Evolutionary conservation across 208 protist genomes (phyloP).

Genomic region (Acanthamoeba culbertsoni): DNA sequence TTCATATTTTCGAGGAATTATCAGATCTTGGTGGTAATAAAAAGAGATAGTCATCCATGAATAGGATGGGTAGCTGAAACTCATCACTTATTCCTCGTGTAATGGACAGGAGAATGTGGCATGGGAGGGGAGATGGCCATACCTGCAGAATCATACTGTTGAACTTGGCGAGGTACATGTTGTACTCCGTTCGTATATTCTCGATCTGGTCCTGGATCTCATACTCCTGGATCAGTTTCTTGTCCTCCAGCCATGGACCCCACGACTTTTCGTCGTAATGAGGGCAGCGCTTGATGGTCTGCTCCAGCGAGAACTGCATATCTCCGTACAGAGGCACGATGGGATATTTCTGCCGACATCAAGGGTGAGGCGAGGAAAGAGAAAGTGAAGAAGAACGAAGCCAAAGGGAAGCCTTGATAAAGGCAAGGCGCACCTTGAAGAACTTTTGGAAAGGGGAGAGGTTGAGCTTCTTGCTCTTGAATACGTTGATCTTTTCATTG

Average conservation of each 20-base stretch:
- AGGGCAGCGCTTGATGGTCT: conserved; percentile 70
- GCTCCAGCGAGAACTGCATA: conserved; percentile 78
- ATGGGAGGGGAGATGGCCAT: no score
- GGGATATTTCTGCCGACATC: conserved; percentile 70
- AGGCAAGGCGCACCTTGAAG: conserved; percentile 62
- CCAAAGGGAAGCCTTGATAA: background rate
- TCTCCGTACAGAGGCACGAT: conserved; percentile 83
- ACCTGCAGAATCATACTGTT: conserved; percentile 68
- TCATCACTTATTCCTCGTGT: no score
- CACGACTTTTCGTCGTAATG: conserved; percentile 67
- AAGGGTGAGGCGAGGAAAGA: background rate
- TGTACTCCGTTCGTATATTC: conserved; percentile 9
- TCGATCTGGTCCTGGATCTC: conserved; percentile 63
- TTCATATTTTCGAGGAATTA: no score
- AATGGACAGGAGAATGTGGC: no score
- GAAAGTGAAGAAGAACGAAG: background rate
- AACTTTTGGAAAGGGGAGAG: conserved; percentile 71
- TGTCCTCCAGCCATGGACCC: conserved; percentile 44
- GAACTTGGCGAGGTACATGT: conserved; percentile 71
- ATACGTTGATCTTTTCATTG: conserved; percentile 66
- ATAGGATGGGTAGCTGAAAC: no score
- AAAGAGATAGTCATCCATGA: no score
- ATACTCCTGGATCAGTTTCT: conserved; percentile 61
- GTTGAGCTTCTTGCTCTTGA: conserved; percentile 77
- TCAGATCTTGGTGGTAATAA: no score